phyloP scores from a whole-genome alignment of 768 basidiomycete species.

The Hortiboletus flavorubellus region DNA sequence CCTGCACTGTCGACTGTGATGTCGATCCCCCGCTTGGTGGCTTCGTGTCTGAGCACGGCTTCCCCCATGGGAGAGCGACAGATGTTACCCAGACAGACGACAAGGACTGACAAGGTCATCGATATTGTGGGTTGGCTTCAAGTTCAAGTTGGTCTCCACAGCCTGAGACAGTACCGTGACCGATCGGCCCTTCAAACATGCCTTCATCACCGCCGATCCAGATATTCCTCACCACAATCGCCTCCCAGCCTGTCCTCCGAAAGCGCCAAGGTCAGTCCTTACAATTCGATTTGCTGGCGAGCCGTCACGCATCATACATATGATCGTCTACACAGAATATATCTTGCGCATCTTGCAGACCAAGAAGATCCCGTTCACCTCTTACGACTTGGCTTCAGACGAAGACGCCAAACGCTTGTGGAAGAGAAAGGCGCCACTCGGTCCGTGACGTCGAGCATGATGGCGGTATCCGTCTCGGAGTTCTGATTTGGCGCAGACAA shows the following conservation, averaged over 20 bases:
- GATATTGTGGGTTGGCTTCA: neutral
- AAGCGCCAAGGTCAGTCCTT: slow-evolving; percentile 65
- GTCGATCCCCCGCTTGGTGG: slow-evolving; percentile 60
- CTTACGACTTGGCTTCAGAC: slow-evolving; percentile 84
- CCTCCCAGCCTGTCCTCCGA: slow-evolving; percentile 71
- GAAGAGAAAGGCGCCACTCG: slow-evolving; percentile 74
- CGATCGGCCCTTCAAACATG: slow-evolving; percentile 40
- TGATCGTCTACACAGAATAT: slow-evolving; percentile 56
- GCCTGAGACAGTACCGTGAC: neutral
- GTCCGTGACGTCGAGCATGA: slow-evolving; percentile 33
- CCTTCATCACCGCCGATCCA: slow-evolving; percentile 84
- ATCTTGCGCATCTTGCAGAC: slow-evolving; percentile 77
- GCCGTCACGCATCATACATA: neutral
- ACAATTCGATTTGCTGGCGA: neutral
- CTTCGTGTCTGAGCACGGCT: slow-evolving; percentile 73
- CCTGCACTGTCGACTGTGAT: slow-evolving; percentile 81
- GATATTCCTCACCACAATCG: slow-evolving; percentile 82
- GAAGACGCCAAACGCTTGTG: slow-evolving; percentile 76
- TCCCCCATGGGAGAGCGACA: slow-evolving; percentile 93
- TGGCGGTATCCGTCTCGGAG: neutral
- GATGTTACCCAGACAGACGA: slow-evolving; percentile 83
- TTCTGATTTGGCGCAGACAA: slow-evolving; percentile 49
- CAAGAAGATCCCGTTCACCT: slow-evolving; percentile 79
- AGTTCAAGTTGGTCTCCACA: neutral
- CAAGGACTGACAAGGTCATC: slow-evolving; percentile 52